Base-by-base conservation (phyloP, 306 rosid genomes). In the Dryas drummondii region DNA sequence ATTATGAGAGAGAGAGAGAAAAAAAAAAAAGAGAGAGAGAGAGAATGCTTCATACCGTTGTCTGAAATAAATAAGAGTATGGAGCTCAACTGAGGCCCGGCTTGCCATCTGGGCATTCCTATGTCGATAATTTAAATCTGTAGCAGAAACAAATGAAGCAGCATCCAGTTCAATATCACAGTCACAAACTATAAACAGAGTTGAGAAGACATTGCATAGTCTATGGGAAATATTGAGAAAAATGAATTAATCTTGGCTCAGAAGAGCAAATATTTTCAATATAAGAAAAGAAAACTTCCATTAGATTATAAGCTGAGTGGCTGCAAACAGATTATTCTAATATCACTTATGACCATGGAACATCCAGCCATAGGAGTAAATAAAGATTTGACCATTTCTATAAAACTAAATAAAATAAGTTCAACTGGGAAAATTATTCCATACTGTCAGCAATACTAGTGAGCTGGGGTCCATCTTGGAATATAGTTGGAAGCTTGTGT, bases 31-130 rank as follows among this genome's bases (percentile, higher is more conserved):
- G n/a, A 7, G 75, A 53, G 66, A 60, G 64, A 75, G 58, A n/a
- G 54, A 41, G 2, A 37, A 61, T 15, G 67, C n/a, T 41, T 40
- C 82, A 15, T 73, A 92, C 97, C 96, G 88, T 47, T 89, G 85
- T 74, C 87, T 89, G 87, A 94, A 91, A 81, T 80, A 94, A 62
- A 88, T 87, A 4, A 90, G 84, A 19, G 98, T 94, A 74, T 92
- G 96, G 73, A 94, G 89, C 88, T 94, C 99, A 76, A 92, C 96
- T 22, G 97, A 94, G 62, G 97, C 91, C 62, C 99, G 88, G 70
- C 99, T 83, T 32, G 97, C 99, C 96, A 92, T 90, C 83, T 94
- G 99, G 45, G 99, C 99, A 71, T 92, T 94, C 83, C 96, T 92
- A 40, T 92, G 99, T 66, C 98, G 90, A 85, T 90, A 90, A 82